Percentiles rank a stretch among this genome's conserved stretches.
Evolutionary conservation across 2,329 filamentous ascomycete genomes (phyloP).

Genomic region (Pseudonectria buxi): DNA sequence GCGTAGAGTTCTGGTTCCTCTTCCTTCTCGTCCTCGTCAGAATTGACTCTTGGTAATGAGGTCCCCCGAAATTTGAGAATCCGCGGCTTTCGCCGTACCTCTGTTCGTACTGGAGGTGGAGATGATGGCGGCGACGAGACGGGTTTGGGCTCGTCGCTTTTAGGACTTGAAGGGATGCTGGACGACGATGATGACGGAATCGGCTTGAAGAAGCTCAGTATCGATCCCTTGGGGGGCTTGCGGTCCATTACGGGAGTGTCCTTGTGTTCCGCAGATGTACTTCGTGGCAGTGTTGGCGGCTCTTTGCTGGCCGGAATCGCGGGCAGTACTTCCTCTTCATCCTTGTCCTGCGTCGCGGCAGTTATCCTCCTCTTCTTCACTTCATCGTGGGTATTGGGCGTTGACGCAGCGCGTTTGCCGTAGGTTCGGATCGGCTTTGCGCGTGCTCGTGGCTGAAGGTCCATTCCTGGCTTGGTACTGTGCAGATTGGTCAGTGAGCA

Average conservation of each 20-base stretch:
- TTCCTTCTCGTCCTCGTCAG: background rate
- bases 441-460: constrained; percentile 20
- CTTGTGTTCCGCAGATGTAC: too few species aligned
- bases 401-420: constrained; percentile 26
- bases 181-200: constrained; percentile 9
- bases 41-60: constrained; percentile 8
- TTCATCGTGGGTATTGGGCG: constrained; percentile 19
- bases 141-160: constrained; percentile 10
- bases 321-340: background rate
- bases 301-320: background rate
- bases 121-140: constrained; percentile 18
- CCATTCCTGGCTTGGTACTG: constrained; percentile 27
- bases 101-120: constrained; percentile 3
- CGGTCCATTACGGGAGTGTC: too few species aligned
- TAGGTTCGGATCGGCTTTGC: constrained; percentile 34
- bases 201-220: constrained; percentile 36
- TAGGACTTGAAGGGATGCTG: constrained; percentile 5
- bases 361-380: constrained; percentile 18
- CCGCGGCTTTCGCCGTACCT: constrained; percentile 19
- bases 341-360: background rate
- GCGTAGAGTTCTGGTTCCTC: background rate
- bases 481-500: constrained; percentile 2
- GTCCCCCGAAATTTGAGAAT: constrained; percentile 23
- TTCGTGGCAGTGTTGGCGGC: constrained; percentile 8
- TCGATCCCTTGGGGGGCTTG: constrained; percentile 22